Base-by-base conservation (phyloP, 805 yeast species). In the Candida vartiovaarae region DNA sequence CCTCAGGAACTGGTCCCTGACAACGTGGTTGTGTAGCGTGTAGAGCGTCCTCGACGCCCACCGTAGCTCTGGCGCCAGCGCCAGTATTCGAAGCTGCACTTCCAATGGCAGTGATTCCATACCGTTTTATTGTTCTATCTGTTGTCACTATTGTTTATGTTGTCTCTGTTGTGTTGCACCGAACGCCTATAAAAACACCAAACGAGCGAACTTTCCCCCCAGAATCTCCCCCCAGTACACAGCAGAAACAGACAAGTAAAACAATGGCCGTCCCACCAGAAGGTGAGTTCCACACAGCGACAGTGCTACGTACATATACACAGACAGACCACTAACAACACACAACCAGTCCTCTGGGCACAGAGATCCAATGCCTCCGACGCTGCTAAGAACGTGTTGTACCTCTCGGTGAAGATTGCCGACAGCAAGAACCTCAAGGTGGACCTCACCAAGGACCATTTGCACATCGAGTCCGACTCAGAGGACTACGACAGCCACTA, bases 341-440 rank as follows among this genome's bases (percentile, higher is more conserved):
- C 20, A 15, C 20, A 15, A 15, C 20, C 36, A 47, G 91, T 87
- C 34, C 71, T 80, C 61, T 91, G 99, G 99, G 98, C 99, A 9
- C 99, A 91, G 72, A 86, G 99, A 67, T 88, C 96, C 43, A 80
- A 73, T 59, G 82, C 72, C n/a, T 64, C 72, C 4, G 95, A 82
- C 33, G 75, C 76, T 8, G 70, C 76, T 29, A 90, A 86, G 66
- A 91, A 91, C 64, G 59, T 88, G 32, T 55, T 93, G 23, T 84
- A 74, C 62, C 64, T 91, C 45, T 89, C 95, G 0, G 75, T 91
- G 42, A 73, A 76, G 47, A 78, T 86, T 28, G 73, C 80, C 25
- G 95, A 90, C 61, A 78, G 90, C 27, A 72, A 66, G 39, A 67
- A 77, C 44, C 75, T 82, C 36, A 72, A 78, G 47, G 68, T 88